Base-by-base conservation (phyloP, 768 basidiomycete species). In the Amanita subjunquillea region DNA sequence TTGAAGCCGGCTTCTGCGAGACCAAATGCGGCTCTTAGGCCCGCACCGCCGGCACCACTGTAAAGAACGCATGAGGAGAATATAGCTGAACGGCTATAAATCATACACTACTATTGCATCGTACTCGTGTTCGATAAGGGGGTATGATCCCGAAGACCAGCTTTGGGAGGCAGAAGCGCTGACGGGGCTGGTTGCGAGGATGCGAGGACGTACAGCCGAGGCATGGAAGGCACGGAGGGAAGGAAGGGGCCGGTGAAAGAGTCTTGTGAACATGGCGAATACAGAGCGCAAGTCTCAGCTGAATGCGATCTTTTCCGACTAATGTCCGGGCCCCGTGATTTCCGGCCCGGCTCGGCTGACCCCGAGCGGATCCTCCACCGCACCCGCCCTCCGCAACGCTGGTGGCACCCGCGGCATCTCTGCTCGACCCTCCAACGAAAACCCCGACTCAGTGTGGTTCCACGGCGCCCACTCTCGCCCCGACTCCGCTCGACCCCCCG, bases 1-100 rank as follows among this genome's bases (percentile, higher is more conserved):
- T 98, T 98, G 71, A 98, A 87, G 51, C 96, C 96, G 57, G 91
- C 91, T 71, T 98, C 94, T 53, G 96, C 96, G 39, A 98, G 82
- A 72, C 96, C 94, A 67, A 99, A 99, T 17, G 95, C 95, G 40
- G 95, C 96, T 69, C 96, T 83, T 60, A 99, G 79, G 71, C 96
- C 96, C 47, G 96, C 96, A 69, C 96, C 96, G 59, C 96, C 96
- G 23, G 96, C 95, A 65, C 94, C 95, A 57, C 92, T 95, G 56
- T 10, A 13, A 34, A 41, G 56, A 37, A 56, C 32, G 47, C 6
- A 48, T 56, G 32, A 42, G 54, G 22, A 48, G 12, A 2, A 49
- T 40, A 20, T 39, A 34, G 13, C 47, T 10, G 50, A 44, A 41
- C 45, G 40, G 56, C 45, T 12, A n/a, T 37, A 15, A 53, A n/a